These are phyloP conservation scores for Boletus huronensis DNA, from an alignment of 768 basidiomycete species.

Conservation along the genomic window DNA sequence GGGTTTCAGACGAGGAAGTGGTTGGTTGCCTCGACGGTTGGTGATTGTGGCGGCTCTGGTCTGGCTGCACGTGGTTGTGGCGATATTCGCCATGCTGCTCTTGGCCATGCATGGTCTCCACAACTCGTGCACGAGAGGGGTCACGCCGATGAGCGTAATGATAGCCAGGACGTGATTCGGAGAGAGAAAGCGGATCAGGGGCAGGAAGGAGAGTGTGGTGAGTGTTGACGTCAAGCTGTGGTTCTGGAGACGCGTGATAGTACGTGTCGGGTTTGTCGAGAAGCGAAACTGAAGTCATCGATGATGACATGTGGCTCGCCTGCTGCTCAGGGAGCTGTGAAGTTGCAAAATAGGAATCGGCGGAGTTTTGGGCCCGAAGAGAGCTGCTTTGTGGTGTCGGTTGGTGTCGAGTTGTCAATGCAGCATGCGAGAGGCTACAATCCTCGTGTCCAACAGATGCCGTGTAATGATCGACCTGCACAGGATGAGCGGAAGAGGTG, in stretches of 20 bases:
- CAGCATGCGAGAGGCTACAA: conserved; percentile 25
- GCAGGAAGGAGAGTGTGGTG: conserved; percentile 22
- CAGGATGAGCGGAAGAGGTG: conserved; percentile 29
- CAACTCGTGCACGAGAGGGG: conserved; percentile 26
- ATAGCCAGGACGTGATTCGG: conserved; percentile 28
- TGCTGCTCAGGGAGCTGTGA: conserved; percentile 25
- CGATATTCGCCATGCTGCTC: conserved; percentile 28
- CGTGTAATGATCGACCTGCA: conserved; percentile 35
- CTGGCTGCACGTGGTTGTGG: conserved; percentile 22
- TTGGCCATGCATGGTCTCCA: conserved; percentile 23
- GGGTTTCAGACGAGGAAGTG: conserved; percentile 18
- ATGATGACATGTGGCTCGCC: conserved; percentile 23
- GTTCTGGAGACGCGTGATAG: conserved; percentile 26
- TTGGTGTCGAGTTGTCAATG: conserved; percentile 20
- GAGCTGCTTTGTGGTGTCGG: conserved; percentile 18
- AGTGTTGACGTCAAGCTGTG: conserved; percentile 30
- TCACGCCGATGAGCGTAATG: conserved; percentile 26
- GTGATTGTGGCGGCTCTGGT: conserved; percentile 10
- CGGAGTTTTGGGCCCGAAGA: conserved; percentile 17
- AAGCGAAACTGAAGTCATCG: conserved; percentile 28
- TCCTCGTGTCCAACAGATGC: conserved; percentile 30
- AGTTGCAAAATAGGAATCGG: conserved; percentile 25
- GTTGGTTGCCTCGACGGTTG: conserved; percentile 20
- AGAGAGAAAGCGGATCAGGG: conserved; percentile 30
- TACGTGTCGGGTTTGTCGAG: conserved; percentile 25